Base-by-base conservation (phyloP, 73 alveolate genomes). In the Paramecium caudatum region DNA sequence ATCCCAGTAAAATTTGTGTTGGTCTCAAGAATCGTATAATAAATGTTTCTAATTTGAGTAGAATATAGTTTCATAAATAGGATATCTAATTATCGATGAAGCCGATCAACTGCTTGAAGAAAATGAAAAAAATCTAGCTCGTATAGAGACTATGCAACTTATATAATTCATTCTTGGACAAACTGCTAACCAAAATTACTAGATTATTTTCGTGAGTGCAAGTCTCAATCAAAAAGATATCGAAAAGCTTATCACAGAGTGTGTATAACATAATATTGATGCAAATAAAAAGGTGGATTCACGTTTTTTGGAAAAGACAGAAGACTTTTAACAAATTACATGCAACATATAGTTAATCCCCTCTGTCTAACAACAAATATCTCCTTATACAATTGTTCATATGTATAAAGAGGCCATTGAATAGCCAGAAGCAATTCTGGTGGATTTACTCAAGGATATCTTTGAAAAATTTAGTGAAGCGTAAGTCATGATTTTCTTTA, bases 131-230 rank as follows among this genome's bases (percentile, higher is more conserved):
- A 74, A 74, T 74, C 17, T 41, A 45, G 88, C 88, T 16, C 17
- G 88, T 41, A n/a, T 19, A 39, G 88, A 74, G 2, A 74, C 88
- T 5, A 12, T 17, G 30, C 23, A 16, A 74, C 16, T 74, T 9
- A 37, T 74, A 13, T 74, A 30, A 12, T 74, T 74, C 30, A 74
- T 74, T 6, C 12, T 74, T 8, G 88, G 88, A 15, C 43, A 74
- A 45, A 74, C 88, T 1, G 16, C 36, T 27, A 74, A 74, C 19
- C 19, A 37, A 37, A 43, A 15, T 39, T 74, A 41, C 19, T 41
- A 74, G 43, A 74, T 74, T 32, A 43, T 74, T 19, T 74, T 74
- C 43, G 88, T 74, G 19, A 74, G 88, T 74, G 88, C 88, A 0
- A 74, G 69, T 41, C 32, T 74, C 6, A 74, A 74, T 19, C 55